A percentile compares a stretch with the other conserved stretches of the same genome.
Evolutionary conservation across 2,329 filamentous ascomycete species (phyloP).

Genomic region (Claviceps sorghi): DNA sequence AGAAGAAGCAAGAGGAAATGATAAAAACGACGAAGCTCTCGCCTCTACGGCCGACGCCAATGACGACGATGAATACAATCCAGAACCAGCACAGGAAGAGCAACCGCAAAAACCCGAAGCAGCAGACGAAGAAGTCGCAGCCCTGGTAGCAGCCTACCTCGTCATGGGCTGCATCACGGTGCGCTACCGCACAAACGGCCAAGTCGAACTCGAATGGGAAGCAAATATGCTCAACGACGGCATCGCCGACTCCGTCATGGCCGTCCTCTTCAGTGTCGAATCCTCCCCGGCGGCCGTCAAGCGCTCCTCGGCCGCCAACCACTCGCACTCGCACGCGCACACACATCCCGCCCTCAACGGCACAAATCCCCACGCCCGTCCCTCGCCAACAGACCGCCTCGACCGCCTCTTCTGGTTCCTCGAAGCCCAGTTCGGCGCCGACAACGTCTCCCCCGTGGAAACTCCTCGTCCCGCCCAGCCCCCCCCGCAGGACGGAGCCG

Average conservation of each 20-base stretch:
- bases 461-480: slow-evolving; percentile 23
- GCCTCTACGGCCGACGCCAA: neutral
- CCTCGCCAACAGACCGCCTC: slow-evolving; percentile 62
- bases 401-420: slow-evolving; percentile 87
- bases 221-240: slow-evolving; percentile 96
- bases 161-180: slow-evolving; percentile 88
- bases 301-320: slow-evolving; percentile 28
- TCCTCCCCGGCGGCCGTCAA: slow-evolving; percentile 90
- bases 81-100: slow-evolving; percentile 9
- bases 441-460: slow-evolving; percentile 66
- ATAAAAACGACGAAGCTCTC: slow-evolving; percentile 12
- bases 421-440: slow-evolving; percentile 84
- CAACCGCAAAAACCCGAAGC: slow-evolving; percentile 28
- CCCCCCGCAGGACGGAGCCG: neutral
- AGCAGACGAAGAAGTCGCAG: slow-evolving; percentile 49
- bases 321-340: slow-evolving; percentile 20
- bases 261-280: slow-evolving; percentile 81
- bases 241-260: slow-evolving; percentile 94
- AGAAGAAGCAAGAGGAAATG: slow-evolving; percentile 16
- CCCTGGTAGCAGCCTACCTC: slow-evolving; percentile 41
- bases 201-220: slow-evolving; percentile 91
- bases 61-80: slow-evolving; percentile 15
- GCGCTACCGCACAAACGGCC: slow-evolving; percentile 60
- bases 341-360: slow-evolving; percentile 11
- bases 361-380: slow-evolving; percentile 58